phyloP scores from a whole-genome alignment of 2,329 filamentous ascomycete species.

The Fusarium pseudonygamai region DNA sequence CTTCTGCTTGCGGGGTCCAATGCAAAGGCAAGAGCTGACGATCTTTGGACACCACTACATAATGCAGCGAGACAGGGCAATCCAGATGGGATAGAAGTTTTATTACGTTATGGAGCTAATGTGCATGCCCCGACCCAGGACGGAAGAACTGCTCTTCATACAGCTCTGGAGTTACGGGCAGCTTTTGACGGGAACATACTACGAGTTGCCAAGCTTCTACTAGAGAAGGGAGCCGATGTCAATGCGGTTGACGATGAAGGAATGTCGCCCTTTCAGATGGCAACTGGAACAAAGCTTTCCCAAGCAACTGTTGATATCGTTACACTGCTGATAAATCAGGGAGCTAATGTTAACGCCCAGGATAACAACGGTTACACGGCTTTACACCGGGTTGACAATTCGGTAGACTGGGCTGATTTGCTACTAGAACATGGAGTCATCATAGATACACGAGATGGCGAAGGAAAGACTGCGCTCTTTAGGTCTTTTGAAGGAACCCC shows the following conservation, averaged over 20 bases:
- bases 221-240: background rate
- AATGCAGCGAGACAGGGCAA: background rate
- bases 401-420: background rate
- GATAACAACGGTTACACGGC: background rate
- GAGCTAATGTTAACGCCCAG: background rate
- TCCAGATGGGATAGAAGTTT: background rate
- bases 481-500: too few species aligned
- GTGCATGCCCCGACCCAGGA: fast-evolving
- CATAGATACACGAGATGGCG: background rate
- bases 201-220: background rate
- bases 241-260: background rate
- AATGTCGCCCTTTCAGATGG: background rate
- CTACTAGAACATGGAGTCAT: background rate
- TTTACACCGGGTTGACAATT: background rate
- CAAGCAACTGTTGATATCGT: background rate
- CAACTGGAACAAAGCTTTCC: fast-evolving
- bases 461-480: background rate
- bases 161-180: background rate
- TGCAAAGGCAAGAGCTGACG: background rate
- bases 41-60: background rate
- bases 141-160: background rate
- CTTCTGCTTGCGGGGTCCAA: background rate
- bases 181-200: fast-evolving
- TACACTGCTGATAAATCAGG: background rate
- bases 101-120: background rate